These are phyloP conservation scores for Phialocephala subalpina DNA, from an alignment of 2,329 filamentous ascomycete genomes.

Conservation along the genomic window DNA sequence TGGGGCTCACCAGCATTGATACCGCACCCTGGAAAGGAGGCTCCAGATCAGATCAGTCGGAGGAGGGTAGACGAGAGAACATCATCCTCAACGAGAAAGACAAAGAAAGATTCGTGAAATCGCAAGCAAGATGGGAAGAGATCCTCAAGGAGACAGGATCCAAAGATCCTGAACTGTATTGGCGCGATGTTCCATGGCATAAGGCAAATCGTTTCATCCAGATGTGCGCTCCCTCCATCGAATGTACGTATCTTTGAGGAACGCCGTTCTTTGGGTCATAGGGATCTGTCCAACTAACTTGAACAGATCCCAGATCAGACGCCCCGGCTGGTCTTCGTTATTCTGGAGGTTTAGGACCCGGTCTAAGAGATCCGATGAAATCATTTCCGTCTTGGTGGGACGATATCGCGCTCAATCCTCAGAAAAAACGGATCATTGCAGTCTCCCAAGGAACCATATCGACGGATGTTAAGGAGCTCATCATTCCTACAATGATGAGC, in stretches of 20 bases:
- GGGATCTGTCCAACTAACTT: constrained; percentile 19
- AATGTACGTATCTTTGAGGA: constrained; percentile 33
- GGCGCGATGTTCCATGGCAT: constrained; percentile 36
- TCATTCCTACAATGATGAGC: constrained; percentile 46
- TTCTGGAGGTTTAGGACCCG: constrained; percentile 50
- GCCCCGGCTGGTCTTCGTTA: constrained; percentile 49
- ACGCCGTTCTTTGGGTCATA: neutral
- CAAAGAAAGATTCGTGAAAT: constrained; percentile 29
- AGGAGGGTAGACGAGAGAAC: constrained; percentile 48
- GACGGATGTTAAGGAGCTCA: constrained; percentile 42
- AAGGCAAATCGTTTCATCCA: constrained; percentile 41
- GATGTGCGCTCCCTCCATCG: constrained; percentile 45
- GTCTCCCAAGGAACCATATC: constrained; percentile 48
- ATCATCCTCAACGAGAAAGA: constrained; percentile 35
- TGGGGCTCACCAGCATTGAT: constrained; percentile 44
- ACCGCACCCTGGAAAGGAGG: constrained; percentile 37
- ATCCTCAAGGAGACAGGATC: constrained; percentile 1
- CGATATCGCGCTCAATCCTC: constrained; percentile 49
- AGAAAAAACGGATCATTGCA: constrained; percentile 48
- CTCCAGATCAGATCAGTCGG: constrained; percentile 46
- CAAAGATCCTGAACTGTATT: constrained; percentile 13
- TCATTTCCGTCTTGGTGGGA: constrained; percentile 54
- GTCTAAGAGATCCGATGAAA: constrained; percentile 38
- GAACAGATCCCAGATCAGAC: constrained; percentile 46
- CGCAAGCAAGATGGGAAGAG: constrained; percentile 12